Evolutionary conservation across 2,329 filamentous ascomycete species (phyloP).

Genomic region (Talaromyces pinophilus): DNA sequence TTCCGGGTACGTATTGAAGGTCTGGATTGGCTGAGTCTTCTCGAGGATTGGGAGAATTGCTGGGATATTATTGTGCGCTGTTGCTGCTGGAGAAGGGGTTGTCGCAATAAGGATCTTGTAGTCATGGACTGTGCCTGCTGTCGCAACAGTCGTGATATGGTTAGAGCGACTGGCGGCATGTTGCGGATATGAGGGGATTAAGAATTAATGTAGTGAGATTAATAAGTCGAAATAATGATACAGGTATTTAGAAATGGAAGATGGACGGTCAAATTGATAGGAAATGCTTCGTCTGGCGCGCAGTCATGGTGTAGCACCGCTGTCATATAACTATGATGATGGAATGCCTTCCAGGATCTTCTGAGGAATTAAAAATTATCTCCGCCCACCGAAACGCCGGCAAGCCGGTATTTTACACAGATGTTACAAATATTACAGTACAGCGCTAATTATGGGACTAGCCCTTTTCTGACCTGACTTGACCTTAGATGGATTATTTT

Average conservation of each 20-base stretch:
- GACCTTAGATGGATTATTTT: constrained; percentile 11
- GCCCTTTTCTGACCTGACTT: neutral
- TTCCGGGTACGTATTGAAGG: neutral
- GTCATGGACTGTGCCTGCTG: constrained; percentile 18
- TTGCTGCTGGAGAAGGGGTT: neutral
- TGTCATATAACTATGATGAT: neutral
- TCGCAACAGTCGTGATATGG: constrained; percentile 17
- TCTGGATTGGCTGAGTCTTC: neutral
- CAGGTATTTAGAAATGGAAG: neutral
- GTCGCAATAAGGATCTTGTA: constrained; percentile 2
- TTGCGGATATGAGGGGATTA: neutral
- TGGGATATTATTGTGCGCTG: constrained; percentile 7
- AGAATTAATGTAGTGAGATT: neutral
- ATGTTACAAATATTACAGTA: constrained; percentile 3
- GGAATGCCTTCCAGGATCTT: constrained; percentile 2
- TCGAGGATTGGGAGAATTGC: constrained; percentile 7
- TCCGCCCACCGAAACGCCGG: constrained; percentile 9
- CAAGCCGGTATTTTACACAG: constrained; percentile 6
- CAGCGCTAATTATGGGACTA: neutral
- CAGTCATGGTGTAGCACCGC: neutral
- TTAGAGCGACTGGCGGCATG: constrained; percentile 15
- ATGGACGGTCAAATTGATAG: neutral
- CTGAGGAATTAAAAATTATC: constrained; percentile 7
- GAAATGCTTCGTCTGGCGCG: neutral
- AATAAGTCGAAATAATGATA: neutral